Evolutionary conservation across 331 rosid genomes (phyloP).

Genomic region (Rosa hybrid): DNA sequence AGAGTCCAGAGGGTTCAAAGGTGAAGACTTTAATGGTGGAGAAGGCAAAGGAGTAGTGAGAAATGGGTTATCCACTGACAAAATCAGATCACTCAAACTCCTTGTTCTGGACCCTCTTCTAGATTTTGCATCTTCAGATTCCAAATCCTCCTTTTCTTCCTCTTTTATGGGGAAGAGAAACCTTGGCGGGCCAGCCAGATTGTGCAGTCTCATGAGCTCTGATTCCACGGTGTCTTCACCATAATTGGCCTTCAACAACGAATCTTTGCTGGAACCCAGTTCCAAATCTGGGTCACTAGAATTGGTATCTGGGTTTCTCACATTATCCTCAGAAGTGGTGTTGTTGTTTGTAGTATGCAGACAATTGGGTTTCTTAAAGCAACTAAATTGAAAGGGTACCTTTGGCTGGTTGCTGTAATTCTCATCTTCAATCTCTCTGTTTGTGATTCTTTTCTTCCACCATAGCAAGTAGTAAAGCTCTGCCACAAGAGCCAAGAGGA

Average conservation of each 20-base stretch:
- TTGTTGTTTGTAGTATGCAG: slow-evolving; percentile 20
- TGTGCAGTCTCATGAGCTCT: slow-evolving; percentile 89
- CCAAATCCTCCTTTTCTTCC: slow-evolving; percentile 89
- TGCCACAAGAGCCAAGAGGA: slow-evolving; percentile 57
- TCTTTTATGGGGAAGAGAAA: slow-evolving; percentile 88
- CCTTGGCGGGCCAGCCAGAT: slow-evolving; percentile 82
- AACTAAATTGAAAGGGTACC: slow-evolving; percentile 44
- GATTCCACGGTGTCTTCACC: slow-evolving; percentile 69
- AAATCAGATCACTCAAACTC: slow-evolving; percentile 68
- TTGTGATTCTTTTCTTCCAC: slow-evolving; percentile 69
- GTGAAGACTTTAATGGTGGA: slow-evolving; percentile 47
- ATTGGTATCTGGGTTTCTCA: slow-evolving; percentile 26
- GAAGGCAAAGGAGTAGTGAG: slow-evolving; percentile 60
- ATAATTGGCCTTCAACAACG: slow-evolving; percentile 38
- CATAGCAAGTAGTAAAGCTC: slow-evolving; percentile 81
- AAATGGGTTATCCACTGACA: slow-evolving; percentile 51
- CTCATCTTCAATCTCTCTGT: slow-evolving; percentile 50
- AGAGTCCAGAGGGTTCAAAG: slow-evolving; percentile 52
- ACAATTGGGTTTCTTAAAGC: slow-evolving; percentile 46
- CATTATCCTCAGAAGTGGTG: slow-evolving; percentile 10
- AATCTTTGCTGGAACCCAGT: slow-evolving; percentile 45
- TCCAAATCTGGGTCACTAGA: slow-evolving; percentile 48
- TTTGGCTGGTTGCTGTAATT: slow-evolving; percentile 43
- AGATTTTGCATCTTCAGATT: slow-evolving; percentile 75
- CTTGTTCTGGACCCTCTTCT: slow-evolving; percentile 67